Conservation (phyloP, 1,139 yeast genomes). For the Candida mesenterica region DNA sequence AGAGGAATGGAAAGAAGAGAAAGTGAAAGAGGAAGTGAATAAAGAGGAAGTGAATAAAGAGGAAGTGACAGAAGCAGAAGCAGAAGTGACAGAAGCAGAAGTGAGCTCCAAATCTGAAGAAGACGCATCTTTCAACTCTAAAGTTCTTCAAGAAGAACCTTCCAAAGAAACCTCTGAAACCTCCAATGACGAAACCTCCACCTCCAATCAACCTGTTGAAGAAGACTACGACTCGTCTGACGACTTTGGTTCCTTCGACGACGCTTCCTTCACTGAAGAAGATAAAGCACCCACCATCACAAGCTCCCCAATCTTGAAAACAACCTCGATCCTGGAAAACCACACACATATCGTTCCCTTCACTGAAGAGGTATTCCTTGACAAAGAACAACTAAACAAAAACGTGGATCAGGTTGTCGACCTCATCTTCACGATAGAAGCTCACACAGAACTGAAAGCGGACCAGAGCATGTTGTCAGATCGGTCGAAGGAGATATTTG, state of each 20-base stretch:
- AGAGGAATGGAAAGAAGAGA: slow-evolving; percentile 1
- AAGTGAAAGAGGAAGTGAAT: too few relatives aligned
- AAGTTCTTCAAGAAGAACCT: too few relatives aligned
- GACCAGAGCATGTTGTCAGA: slow-evolving; percentile 21
- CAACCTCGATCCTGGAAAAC: not conserved
- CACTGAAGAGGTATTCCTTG: slow-evolving; percentile 16
- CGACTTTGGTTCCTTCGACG: slow-evolving; percentile 35
- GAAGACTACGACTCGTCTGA: slow-evolving; percentile 18
- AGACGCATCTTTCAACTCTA: too few relatives aligned
- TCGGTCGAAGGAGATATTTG: slow-evolving; percentile 28
- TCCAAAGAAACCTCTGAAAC: too few relatives aligned
- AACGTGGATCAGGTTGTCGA: slow-evolving; percentile 22
- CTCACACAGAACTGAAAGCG: not conserved
- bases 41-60: too few relatives aligned
- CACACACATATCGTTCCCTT: slow-evolving; percentile 6
- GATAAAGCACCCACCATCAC: slow-evolving; percentile 5
- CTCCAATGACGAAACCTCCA: too few relatives aligned
- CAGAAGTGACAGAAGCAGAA: slow-evolving; percentile 4
- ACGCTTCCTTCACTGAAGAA: slow-evolving; percentile 35
- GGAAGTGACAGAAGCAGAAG: slow-evolving; percentile 1
- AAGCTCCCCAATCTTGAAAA: slow-evolving; percentile 2
- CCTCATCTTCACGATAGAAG: slow-evolving; percentile 18
- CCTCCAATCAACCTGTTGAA: too few relatives aligned
- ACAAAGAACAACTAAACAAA: slow-evolving; percentile 14
- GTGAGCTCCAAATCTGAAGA: slow-evolving; percentile 1